Conservation (phyloP, 2,329 filamentous ascomycete species). For the Alternaria dauci region DNA sequence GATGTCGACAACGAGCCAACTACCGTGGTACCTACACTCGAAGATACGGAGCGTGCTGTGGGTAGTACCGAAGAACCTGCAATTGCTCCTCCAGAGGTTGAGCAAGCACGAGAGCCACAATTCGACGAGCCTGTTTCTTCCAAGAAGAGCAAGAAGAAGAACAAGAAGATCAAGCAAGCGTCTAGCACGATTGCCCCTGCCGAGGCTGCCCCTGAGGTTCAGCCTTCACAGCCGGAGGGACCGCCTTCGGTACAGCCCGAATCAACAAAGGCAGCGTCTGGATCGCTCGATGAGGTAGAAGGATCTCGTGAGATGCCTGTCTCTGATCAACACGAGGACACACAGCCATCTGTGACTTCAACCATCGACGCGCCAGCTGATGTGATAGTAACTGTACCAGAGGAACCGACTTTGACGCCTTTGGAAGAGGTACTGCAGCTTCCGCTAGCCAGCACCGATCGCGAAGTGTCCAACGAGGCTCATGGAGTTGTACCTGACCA, state of each 20-base stretch:
- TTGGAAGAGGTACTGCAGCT: constrained; percentile 5
- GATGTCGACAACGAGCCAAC: not conserved
- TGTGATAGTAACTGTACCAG: not conserved
- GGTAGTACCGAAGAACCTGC: constrained; percentile 3
- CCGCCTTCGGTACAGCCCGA: not conserved
- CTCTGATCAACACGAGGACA: constrained; percentile 4
- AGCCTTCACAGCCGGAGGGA: constrained; percentile 7
- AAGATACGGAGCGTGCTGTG: not conserved
- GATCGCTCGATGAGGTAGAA: not conserved
- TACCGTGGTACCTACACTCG: not conserved
- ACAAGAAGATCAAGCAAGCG: constrained; percentile 41
- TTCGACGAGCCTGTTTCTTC: constrained; percentile 11
- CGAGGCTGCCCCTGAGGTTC: constrained; percentile 11
- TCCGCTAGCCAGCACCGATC: not conserved
- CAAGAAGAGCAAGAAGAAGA: constrained; percentile 40
- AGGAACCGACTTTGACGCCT: constrained; percentile 1
- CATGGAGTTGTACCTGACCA: constrained; percentile 10
- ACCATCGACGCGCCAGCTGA: constrained; percentile 4
- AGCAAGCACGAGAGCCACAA: not conserved
- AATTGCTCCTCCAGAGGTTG: not conserved
- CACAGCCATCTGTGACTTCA: not conserved
- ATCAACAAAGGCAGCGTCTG: not conserved
- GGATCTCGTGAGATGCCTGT: constrained; percentile 1
- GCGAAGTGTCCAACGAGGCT: not conserved
- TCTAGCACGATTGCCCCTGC: constrained; percentile 14